Percentiles rank a stretch among this genome's conserved stretches.
Conservation (phyloP, 2,329 filamentous ascomycete species). For the Magnaporthiopsis incrustans region DNA sequence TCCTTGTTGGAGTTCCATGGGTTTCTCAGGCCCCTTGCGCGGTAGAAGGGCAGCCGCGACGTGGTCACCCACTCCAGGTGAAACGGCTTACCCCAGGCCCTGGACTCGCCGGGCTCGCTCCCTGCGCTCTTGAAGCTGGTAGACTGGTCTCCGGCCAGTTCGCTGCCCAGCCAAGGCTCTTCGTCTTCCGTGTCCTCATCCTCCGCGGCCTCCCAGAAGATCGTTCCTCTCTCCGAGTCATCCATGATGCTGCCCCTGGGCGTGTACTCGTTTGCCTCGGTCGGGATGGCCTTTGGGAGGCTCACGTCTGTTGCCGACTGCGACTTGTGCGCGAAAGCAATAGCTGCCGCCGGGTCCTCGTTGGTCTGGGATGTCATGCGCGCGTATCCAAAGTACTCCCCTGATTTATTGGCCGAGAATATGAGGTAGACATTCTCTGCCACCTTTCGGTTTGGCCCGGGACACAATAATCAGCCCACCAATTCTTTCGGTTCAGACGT, state of each 20-base stretch:
- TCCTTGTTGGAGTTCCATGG: conserved; percentile 94
- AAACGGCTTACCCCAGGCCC: conserved; percentile 87
- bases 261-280: conserved; percentile 66
- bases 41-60: conserved; percentile 75
- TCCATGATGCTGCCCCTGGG: conserved; percentile 85
- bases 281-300: conserved; percentile 70
- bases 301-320: conserved; percentile 54
- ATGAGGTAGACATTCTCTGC: conserved; percentile 83
- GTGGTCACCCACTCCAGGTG: conserved; percentile 85
- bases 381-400: conserved; percentile 93
- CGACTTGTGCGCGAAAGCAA: conserved; percentile 60
- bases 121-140: conserved; percentile 27
- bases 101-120: conserved; percentile 26
- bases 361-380: conserved; percentile 81
- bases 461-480: neutral
- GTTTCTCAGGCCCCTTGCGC: conserved; percentile 79
- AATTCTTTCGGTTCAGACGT: neutral
- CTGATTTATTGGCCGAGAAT: conserved; percentile 95
- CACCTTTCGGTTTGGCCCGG: conserved; percentile 37
- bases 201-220: conserved; percentile 83
- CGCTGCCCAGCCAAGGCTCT: conserved; percentile 13
- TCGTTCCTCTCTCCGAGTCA: conserved; percentile 86
- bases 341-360: conserved; percentile 61
- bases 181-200: conserved; percentile 25
- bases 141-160: conserved; percentile 31